Conservation (phyloP, 768 basidiomycete genomes). For the Mycena capillaripes region DNA sequence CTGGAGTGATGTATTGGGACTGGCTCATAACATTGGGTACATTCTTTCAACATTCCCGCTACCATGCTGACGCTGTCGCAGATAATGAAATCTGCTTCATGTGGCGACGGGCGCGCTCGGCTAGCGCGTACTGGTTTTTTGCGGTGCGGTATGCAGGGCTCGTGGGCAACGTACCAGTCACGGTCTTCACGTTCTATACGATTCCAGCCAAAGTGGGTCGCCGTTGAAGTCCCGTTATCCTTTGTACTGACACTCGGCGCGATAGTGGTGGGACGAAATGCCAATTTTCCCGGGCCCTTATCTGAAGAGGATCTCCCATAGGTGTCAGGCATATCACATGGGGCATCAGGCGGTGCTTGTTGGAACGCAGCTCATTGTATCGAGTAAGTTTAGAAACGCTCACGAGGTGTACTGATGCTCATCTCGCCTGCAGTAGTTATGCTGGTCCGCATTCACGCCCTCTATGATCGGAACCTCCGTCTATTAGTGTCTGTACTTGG, state of each 20-base stretch:
- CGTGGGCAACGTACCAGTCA: neutral
- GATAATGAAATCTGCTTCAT: neutral
- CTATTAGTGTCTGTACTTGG: neutral
- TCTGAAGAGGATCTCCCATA: neutral
- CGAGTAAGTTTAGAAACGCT: neutral
- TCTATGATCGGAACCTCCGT: neutral
- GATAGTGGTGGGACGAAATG: too few species aligned
- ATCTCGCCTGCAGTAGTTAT: neutral
- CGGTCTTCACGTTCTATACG: neutral
- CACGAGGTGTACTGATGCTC: too few species aligned
- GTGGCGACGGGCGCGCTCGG: neutral
- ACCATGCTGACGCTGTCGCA: neutral
- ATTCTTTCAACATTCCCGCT: neutral
- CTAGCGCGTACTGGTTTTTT: slow-evolving; percentile 4
- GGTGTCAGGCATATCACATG: slow-evolving; percentile 14
- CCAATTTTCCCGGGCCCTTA: too few species aligned
- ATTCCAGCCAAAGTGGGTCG: neutral
- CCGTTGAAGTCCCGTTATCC: too few species aligned
- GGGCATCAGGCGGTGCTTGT: slow-evolving; percentile 20
- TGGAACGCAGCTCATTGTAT: slow-evolving; percentile 22
- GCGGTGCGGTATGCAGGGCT: neutral
- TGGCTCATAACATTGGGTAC: neutral
- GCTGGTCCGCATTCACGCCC: slow-evolving; percentile 6
- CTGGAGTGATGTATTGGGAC: neutral
- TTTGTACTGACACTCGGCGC: too few species aligned